Evolutionary conservation across 768 basidiomycete genomes (phyloP).

Genomic region (Lyophyllum decastes): DNA sequence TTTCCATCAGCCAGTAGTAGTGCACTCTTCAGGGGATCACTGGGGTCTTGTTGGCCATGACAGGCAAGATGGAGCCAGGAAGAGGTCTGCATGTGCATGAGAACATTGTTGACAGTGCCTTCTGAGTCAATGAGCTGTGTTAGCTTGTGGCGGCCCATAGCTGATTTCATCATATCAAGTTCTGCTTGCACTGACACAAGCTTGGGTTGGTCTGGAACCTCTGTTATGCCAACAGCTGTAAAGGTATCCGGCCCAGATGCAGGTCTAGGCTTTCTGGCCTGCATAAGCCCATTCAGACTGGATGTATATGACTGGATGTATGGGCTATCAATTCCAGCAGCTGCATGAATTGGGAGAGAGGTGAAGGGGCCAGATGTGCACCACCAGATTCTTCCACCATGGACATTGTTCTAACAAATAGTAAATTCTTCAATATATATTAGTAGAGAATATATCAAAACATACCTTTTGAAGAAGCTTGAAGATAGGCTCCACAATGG

Average conservation of each 20-base stretch:
- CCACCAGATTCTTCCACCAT: constrained; percentile 12
- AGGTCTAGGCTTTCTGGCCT: constrained; percentile 1
- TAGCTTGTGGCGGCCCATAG: neutral
- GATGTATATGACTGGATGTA: constrained; percentile 17
- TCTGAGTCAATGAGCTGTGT: neutral
- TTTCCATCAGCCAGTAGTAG: constrained; percentile 18
- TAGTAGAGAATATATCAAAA: too few species aligned
- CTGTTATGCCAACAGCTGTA: constrained; percentile 2
- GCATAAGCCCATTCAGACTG: constrained; percentile 8
- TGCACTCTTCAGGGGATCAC: constrained; percentile 17
- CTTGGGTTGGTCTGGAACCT: neutral
- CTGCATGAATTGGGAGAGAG: constrained; percentile 15
- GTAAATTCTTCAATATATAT: neutral
- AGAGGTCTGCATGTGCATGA: constrained; percentile 9
- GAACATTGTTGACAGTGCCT: constrained; percentile 8
- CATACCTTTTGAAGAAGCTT: constrained; percentile 2
- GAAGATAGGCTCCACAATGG: constrained; percentile 5
- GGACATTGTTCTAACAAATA: neutral
- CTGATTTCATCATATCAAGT: neutral
- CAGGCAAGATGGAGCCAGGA: constrained; percentile 25
- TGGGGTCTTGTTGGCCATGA: constrained; percentile 21
- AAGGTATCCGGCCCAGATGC: neutral
- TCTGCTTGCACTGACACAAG: neutral
- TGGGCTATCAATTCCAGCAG: constrained; percentile 11
- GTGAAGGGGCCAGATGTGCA: constrained; percentile 9